These are phyloP conservation scores for Coprinopsis strossmayeri DNA, from an alignment of 768 basidiomycete species.

Conservation along the genomic window DNA sequence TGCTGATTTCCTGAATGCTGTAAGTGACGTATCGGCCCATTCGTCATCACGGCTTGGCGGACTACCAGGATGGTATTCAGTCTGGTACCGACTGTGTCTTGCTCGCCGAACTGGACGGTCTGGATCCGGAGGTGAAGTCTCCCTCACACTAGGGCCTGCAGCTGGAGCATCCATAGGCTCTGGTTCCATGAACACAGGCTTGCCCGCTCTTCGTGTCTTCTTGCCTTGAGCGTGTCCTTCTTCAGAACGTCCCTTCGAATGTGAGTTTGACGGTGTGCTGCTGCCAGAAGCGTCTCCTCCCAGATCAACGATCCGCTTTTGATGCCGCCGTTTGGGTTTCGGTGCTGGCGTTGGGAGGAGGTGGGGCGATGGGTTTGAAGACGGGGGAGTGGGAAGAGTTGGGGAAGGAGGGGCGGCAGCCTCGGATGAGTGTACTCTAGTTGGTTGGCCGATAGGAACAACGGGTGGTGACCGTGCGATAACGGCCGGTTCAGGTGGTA, in stretches of 20 bases:
- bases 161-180: slow-evolving; percentile 1
- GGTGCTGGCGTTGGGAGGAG: slow-evolving; percentile 29
- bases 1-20: too few relatives aligned
- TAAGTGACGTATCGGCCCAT: not conserved
- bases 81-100: slow-evolving; percentile 46
- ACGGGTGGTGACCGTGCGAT: slow-evolving; percentile 53
- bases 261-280: slow-evolving; percentile 17
- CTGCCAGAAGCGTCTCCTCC: slow-evolving; percentile 31
- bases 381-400: slow-evolving; percentile 27
- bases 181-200: not conserved
- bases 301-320: slow-evolving; percentile 75
- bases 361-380: slow-evolving; percentile 40
- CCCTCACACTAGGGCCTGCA: slow-evolving; percentile 3
- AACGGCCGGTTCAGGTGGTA: slow-evolving; percentile 33
- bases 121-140: not conserved
- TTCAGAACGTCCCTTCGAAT: slow-evolving; percentile 27
- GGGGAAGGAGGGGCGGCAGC: slow-evolving; percentile 17
- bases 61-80: slow-evolving; percentile 32
- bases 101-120: slow-evolving; percentile 15
- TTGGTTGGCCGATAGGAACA: slow-evolving; percentile 44
- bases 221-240: slow-evolving; percentile 17
- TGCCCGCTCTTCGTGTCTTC: slow-evolving; percentile 11
- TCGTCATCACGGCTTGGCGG: not conserved
- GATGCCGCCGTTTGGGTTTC: slow-evolving; percentile 51
- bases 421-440: slow-evolving; percentile 14